Evolutionary conservation across 495 filamentous ascomycete genomes (phyloP).

Genomic region (Penicillium roqueforti): DNA sequence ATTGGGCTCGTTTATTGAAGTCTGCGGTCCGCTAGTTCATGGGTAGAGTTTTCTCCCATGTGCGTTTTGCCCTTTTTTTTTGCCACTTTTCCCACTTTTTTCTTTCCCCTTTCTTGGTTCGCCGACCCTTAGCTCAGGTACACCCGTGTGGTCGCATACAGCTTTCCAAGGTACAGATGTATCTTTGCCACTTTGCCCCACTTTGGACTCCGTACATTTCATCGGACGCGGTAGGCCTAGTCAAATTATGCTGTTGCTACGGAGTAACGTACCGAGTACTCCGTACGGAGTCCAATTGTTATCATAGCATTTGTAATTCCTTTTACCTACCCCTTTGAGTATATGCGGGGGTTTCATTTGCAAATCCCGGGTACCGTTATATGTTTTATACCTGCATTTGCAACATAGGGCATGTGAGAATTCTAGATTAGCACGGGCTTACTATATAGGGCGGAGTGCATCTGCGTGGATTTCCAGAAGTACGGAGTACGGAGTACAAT

Average conservation of each 20-base stretch:
- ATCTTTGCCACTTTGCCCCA: conserved; percentile 5
- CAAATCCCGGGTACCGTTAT: background rate
- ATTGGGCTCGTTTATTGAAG: conserved; percentile 26
- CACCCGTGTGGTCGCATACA: conserved; percentile 7
- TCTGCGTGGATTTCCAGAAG: background rate
- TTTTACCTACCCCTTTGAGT: background rate
- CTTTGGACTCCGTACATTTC: background rate
- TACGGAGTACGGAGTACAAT: too few species aligned
- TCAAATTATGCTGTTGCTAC: conserved; percentile 3
- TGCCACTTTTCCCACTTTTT: conserved; percentile 4
- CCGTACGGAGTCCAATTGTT: background rate
- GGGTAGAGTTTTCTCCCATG: conserved; percentile 14
- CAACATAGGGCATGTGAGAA: background rate
- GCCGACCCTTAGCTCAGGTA: conserved; percentile 9
- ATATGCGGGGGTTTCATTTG: background rate
- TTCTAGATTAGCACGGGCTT: background rate
- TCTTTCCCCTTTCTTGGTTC: conserved; percentile 7
- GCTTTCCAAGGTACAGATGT: background rate
- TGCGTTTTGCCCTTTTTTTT: conserved; percentile 11
- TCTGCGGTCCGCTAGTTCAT: conserved; percentile 20
- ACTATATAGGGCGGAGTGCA: background rate
- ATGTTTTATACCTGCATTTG: background rate
- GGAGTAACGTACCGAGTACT: too few species aligned
- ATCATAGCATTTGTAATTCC: conserved; percentile 1
- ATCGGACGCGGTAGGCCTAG: conserved; percentile 1